Evolutionary conservation across 2,329 filamentous ascomycete genomes (phyloP).

Genomic region (Sarocladium kiliense): DNA sequence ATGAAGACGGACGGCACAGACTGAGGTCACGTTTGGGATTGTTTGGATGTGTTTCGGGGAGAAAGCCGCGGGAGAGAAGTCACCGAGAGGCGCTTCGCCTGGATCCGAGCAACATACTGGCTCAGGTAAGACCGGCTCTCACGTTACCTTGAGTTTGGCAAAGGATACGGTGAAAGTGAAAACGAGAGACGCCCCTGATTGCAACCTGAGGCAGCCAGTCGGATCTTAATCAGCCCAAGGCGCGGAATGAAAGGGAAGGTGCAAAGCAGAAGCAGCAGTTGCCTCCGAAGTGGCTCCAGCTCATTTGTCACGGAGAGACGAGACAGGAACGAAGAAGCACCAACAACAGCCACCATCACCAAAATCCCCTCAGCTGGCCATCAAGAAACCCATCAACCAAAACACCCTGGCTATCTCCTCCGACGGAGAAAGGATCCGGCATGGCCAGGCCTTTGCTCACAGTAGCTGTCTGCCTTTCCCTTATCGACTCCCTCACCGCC

Average conservation of each 20-base stretch:
- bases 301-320: background rate
- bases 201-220: background rate
- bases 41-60: background rate
- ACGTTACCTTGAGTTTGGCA: background rate
- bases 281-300: background rate
- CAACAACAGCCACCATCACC: too few relatives aligned
- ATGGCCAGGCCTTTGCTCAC: too few relatives aligned
- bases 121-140: background rate
- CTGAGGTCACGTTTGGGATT: background rate
- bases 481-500: constrained; percentile 3
- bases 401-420: background rate
- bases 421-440: background rate
- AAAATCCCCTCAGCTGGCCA: too few relatives aligned
- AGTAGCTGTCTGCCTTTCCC: too few relatives aligned
- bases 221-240: too few relatives aligned
- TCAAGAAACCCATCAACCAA: too few relatives aligned
- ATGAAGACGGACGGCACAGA: too few relatives aligned
- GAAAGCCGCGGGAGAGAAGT: background rate
- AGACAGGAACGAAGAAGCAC: too few relatives aligned
- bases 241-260: too few relatives aligned
- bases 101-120: background rate
- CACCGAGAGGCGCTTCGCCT: background rate
- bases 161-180: background rate
- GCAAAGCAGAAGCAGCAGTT: too few relatives aligned
- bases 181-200: background rate